A percentile compares a stretch with the other conserved stretches of the same genome.
phyloP scores from a whole-genome alignment of 768 basidiomycete species.

The Termitomyces heimii region DNA sequence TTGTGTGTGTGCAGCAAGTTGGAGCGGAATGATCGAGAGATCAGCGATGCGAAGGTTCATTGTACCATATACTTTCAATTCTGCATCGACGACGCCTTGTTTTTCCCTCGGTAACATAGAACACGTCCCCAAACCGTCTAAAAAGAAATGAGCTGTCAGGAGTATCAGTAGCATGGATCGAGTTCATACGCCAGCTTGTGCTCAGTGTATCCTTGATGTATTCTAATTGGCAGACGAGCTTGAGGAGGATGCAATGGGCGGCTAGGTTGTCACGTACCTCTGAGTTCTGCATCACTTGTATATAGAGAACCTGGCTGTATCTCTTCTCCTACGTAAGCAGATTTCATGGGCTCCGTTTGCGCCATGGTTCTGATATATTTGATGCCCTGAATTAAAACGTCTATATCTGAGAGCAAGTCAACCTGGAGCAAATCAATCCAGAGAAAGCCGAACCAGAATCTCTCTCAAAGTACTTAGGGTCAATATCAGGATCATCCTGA shows the following conservation, averaged over 20 bases:
- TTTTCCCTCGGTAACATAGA: constrained; percentile 50
- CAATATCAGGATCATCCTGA: constrained; percentile 26
- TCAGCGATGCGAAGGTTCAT: constrained; percentile 51
- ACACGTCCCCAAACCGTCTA: constrained; percentile 42
- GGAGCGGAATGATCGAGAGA: constrained; percentile 47
- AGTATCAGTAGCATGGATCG: not conserved
- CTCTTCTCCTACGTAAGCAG: constrained; percentile 9
- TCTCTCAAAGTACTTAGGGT: constrained; percentile 37
- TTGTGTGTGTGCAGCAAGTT: constrained; percentile 42
- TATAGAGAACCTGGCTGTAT: constrained; percentile 24
- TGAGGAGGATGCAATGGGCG: not conserved
- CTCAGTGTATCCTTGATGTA: constrained; percentile 12
- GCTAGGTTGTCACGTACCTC: constrained; percentile 11
- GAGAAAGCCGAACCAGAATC: constrained; percentile 26
- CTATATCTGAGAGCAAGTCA: constrained; percentile 3
- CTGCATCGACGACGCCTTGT: constrained; percentile 44
- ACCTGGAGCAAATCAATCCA: not conserved
- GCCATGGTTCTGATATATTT: constrained; percentile 16
- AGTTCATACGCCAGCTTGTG: constrained; percentile 7
- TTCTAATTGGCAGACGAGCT: constrained; percentile 5
- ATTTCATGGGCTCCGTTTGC: constrained; percentile 14
- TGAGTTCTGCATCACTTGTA: constrained; percentile 28
- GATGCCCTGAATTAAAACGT: constrained; percentile 14
- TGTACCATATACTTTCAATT: constrained; percentile 52
- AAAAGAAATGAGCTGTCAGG: not conserved